Conservation (phyloP, 257 asterid species). For the Solanum piurae region DNA sequence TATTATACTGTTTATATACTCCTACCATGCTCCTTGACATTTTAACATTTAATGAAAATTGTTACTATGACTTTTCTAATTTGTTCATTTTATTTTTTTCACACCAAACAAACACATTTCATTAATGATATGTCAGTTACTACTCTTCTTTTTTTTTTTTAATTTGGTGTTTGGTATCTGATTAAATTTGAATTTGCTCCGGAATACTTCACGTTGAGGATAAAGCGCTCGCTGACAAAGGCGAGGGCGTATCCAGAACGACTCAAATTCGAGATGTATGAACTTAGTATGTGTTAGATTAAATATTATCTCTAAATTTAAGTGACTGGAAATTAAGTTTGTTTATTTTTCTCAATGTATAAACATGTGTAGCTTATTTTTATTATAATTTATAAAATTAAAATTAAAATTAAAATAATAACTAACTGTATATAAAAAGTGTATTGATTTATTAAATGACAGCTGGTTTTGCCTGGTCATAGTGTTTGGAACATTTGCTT, state of each 20-base stretch:
- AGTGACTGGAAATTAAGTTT: neutral
- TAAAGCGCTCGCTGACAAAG: fast-evolving
- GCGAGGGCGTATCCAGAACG: no score
- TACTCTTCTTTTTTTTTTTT: no score
- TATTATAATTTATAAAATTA: neutral
- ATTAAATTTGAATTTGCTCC: fast-evolving
- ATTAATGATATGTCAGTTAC: neutral
- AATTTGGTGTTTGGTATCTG: fast-evolving
- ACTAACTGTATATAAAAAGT: neutral
- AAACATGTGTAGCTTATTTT: neutral
- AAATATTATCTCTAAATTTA: neutral
- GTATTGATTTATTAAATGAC: neutral
- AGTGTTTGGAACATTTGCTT: neutral
- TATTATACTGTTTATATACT: neutral
- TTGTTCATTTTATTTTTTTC: neutral
- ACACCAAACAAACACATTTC: neutral
- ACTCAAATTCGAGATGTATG: neutral
- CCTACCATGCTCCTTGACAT: neutral
- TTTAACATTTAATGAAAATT: neutral
- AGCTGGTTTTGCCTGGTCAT: neutral
- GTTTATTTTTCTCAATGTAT: neutral
- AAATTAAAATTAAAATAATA: neutral
- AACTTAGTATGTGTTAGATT: neutral
- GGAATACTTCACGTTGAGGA: no score
- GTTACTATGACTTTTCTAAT: neutral